A percentile compares a stretch with the other conserved stretches of the same genome.
These are phyloP conservation scores for Coccinonectria pachysandricola DNA, from an alignment of 2,329 filamentous ascomycete species.

Conservation along the genomic window DNA sequence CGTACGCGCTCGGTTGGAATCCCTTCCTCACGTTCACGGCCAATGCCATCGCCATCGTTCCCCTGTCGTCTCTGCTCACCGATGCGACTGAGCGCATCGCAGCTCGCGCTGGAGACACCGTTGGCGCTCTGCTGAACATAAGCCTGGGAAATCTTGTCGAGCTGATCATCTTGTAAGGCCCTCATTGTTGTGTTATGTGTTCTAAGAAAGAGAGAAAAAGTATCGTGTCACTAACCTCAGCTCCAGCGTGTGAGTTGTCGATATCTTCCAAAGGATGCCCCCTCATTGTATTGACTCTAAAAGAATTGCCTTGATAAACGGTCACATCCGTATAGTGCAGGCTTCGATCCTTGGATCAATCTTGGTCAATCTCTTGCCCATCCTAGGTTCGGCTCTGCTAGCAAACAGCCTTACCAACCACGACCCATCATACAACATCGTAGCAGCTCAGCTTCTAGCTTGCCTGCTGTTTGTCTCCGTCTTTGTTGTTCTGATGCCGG, in stretches of 20 bases:
- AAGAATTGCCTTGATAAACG: slow-evolving; percentile 40
- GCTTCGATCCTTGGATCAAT: slow-evolving; percentile 68
- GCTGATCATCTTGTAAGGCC: slow-evolving; percentile 46
- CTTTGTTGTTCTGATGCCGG: slow-evolving; percentile 29
- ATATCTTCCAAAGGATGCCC: neutral
- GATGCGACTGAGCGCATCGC: slow-evolving; percentile 52
- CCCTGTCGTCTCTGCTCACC: slow-evolving; percentile 45
- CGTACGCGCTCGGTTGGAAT: slow-evolving; percentile 29
- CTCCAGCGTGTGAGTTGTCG: slow-evolving; percentile 23
- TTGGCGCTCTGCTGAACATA: slow-evolving; percentile 51
- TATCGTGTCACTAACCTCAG: slow-evolving; percentile 22
- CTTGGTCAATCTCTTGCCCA: slow-evolving; percentile 64
- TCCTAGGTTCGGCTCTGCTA: slow-evolving; percentile 66
- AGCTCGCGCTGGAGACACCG: slow-evolving; percentile 43
- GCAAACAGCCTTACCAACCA: slow-evolving; percentile 57
- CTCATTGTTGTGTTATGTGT: slow-evolving; percentile 1
- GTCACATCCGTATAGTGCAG: slow-evolving; percentile 66
- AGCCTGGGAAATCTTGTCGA: slow-evolving; percentile 54
- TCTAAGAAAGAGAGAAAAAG: too few species aligned
- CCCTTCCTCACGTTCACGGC: slow-evolving; percentile 41
- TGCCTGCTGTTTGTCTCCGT: slow-evolving; percentile 28
- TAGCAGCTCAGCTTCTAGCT: slow-evolving; percentile 25
- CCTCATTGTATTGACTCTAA: slow-evolving; percentile 6
- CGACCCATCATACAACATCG: slow-evolving; percentile 41
- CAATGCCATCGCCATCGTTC: slow-evolving; percentile 51